Percentiles rank a stretch among this genome's conserved stretches.
Evolutionary conservation across 768 basidiomycete species (phyloP).

Genomic region (Suillus clintonianus): DNA sequence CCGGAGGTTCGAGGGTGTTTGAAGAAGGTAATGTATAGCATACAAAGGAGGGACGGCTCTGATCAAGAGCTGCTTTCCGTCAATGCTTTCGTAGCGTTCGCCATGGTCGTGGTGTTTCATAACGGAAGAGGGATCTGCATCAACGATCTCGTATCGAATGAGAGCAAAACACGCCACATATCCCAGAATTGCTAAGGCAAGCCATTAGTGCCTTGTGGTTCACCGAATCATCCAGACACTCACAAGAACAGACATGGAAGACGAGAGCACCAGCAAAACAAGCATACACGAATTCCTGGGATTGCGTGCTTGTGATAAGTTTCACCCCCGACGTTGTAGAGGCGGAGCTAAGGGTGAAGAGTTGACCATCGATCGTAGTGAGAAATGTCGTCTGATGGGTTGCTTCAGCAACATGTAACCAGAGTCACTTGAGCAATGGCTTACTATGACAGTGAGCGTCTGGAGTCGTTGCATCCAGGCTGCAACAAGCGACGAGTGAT

Average conservation of each 20-base stretch:
- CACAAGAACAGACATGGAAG: slow-evolving; percentile 31
- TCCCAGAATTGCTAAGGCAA: slow-evolving; percentile 23
- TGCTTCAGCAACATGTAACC: neutral
- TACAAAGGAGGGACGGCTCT: neutral
- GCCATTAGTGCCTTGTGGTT: neutral
- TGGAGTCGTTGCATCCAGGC: slow-evolving; percentile 30
- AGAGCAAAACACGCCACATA: slow-evolving; percentile 30
- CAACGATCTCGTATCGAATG: slow-evolving; percentile 26
- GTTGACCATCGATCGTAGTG: slow-evolving; percentile 25
- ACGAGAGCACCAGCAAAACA: slow-evolving; percentile 33
- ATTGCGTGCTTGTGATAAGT: neutral
- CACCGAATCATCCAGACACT: slow-evolving; percentile 4
- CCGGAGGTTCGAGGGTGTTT: neutral
- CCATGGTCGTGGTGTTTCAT: no score
- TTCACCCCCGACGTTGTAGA: slow-evolving; percentile 22
- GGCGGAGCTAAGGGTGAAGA: slow-evolving; percentile 31
- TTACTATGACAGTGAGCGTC: slow-evolving; percentile 27
- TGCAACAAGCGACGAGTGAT: slow-evolving; percentile 19
- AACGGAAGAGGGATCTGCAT: neutral
- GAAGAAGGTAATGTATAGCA: neutral
- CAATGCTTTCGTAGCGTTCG: no score
- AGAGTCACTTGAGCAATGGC: neutral
- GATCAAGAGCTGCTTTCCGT: neutral
- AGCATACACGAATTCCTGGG: slow-evolving; percentile 28
- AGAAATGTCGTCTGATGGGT: slow-evolving; percentile 30